A percentile compares a stretch with the other conserved stretches of the same genome.
phyloP scores from a whole-genome alignment of 2,329 filamentous ascomycete genomes.

The Myotisia sp. region DNA sequence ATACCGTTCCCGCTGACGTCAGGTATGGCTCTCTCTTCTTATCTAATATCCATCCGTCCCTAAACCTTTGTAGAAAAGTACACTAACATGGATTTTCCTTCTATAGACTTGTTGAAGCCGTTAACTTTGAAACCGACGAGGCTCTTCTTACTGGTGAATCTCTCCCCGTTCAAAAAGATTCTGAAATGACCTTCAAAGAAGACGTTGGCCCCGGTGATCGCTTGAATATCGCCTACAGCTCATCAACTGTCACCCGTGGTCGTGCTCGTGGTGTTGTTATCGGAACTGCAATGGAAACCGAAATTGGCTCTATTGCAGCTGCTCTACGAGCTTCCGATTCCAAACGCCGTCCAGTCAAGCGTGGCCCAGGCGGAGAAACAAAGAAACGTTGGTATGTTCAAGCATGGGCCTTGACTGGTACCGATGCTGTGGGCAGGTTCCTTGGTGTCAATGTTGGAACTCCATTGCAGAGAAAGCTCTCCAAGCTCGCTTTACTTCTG shows the following conservation, averaged over 20 bases:
- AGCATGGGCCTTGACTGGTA: slow-evolving; percentile 39
- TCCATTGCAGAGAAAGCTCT: slow-evolving; percentile 54
- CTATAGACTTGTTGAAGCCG: slow-evolving; percentile 38
- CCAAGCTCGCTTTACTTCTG: slow-evolving; percentile 51
- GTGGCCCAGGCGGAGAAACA: slow-evolving; percentile 35
- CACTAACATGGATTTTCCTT: too few relatives aligned
- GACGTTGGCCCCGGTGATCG: slow-evolving; percentile 47
- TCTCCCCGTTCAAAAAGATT: slow-evolving; percentile 42
- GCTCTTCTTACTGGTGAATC: slow-evolving; percentile 50
- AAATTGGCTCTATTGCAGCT: slow-evolving; percentile 51
- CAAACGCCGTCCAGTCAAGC: slow-evolving; percentile 38
- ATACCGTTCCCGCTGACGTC: slow-evolving; percentile 37
- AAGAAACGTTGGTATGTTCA: slow-evolving; percentile 41
- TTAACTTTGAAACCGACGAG: slow-evolving; percentile 47
- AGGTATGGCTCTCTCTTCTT: slow-evolving; percentile 11
- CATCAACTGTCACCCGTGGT: slow-evolving; percentile 48
- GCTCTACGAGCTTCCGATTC: slow-evolving; percentile 47
- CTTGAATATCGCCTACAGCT: slow-evolving; percentile 48
- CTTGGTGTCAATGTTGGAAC: slow-evolving; percentile 56
- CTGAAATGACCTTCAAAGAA: slow-evolving; percentile 35
- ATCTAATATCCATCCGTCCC: too few relatives aligned
- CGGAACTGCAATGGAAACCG: slow-evolving; percentile 46
- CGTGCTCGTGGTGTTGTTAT: slow-evolving; percentile 47
- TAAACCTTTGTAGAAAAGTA: too few relatives aligned
- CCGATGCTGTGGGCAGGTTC: slow-evolving; percentile 47